Evolutionary conservation across 805 yeast genomes (phyloP), one percentile per base, ranked within the genome.

Genomic region (Metschnikowia aberdeeniae): DNA sequence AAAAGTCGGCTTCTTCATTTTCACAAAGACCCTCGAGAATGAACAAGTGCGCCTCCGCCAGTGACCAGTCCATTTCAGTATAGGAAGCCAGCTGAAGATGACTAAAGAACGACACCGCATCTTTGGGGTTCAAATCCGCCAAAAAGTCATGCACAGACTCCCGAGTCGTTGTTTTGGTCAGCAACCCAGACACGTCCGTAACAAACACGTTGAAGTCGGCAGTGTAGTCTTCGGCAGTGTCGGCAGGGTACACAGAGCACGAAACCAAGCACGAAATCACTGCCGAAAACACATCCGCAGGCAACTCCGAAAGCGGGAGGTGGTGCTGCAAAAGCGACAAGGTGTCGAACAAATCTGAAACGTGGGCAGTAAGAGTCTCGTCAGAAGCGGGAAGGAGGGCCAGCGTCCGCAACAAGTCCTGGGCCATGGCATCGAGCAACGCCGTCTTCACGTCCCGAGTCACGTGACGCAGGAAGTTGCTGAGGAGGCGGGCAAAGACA

Each of bases 141-240:
- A 86, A 51, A 29, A 79, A 75, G 26, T 83, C 88, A 24, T 71
- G 69, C 1, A 82, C 67, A 0, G 85, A 75, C 40, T 81, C 84
- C 43, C 98, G 75, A 1, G 82, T 76, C 2, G 75, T 62, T 8
- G 64, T 63, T 0, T 52, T 36, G 0, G 82, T 66, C 0, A 82
- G 66, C 28, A 89, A 71, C 1, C 89, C 96, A 1, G 87, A 73
- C 45, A 86, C 89, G 30, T 80, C 84, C 2, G 89, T 77, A 5
- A 88, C 86, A 60, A 80, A 89, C 3, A 62, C 64, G 56, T 89
- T 88, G 57, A 81, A 76, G 57, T 89, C 90, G 2, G 66, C 69
- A 3, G 63, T 60, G 73, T 83, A 86, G 4, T 73, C 75, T 30
- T 70, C 75, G 27, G 67, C 61, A 0, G 67, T 62, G 5, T 68